phyloP scores from a whole-genome alignment of 306 rosid genomes.

The Quercus alba region DNA sequence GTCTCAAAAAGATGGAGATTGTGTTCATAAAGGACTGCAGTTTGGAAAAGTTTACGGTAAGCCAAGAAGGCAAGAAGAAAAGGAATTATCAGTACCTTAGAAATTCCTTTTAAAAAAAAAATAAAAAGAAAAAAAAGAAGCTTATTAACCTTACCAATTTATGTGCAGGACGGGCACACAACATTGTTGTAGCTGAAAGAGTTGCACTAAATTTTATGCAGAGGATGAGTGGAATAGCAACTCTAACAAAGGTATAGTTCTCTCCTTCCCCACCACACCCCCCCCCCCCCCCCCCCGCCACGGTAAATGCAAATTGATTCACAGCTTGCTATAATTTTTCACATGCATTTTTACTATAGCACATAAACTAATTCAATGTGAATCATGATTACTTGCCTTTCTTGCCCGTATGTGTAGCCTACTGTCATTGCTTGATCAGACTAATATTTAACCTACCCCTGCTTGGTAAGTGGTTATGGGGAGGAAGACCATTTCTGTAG shows the following conservation, averaged over 20 bases:
- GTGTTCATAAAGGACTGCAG: constrained; percentile 64
- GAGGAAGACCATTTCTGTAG: no score
- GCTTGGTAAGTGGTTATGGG: no score
- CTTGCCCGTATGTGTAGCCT: not conserved
- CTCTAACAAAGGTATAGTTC: constrained; percentile 68
- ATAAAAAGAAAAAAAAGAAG: constrained; percentile 1
- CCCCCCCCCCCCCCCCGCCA: not conserved
- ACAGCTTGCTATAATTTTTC: not conserved
- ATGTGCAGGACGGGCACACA: constrained; percentile 75
- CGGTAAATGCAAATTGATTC: not conserved
- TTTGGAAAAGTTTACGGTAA: constrained; percentile 87
- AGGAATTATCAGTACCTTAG: constrained; percentile 9
- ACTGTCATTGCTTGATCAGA: not conserved
- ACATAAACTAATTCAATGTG: not conserved
- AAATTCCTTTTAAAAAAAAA: constrained; percentile 15
- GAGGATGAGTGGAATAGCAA: constrained; percentile 97
- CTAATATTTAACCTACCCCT: not conserved
- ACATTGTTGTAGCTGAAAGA: constrained; percentile 83
- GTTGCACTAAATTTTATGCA: constrained; percentile 92
- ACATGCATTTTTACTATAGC: not conserved
- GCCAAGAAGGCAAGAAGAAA: not conserved
- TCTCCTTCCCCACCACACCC: not conserved
- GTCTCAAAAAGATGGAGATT: constrained; percentile 80
- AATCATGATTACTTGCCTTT: not conserved
- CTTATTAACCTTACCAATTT: constrained; percentile 12